phyloP scores from a whole-genome alignment of 2,329 filamentous ascomycete genomes.

The Tricladium varicosporioides region DNA sequence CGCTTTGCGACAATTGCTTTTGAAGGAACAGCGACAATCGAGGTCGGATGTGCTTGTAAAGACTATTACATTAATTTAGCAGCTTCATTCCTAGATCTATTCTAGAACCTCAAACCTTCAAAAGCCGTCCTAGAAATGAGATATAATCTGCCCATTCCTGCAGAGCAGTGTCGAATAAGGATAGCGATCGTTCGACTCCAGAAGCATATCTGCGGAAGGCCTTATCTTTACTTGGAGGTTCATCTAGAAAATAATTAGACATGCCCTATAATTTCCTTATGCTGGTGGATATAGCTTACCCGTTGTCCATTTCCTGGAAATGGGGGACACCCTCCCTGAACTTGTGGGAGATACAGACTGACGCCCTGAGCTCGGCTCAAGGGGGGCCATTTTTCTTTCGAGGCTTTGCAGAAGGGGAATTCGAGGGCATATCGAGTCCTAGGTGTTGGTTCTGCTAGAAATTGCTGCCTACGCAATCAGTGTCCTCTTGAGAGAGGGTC shows the following conservation, averaged over 20 bases:
- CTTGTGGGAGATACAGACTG: constrained; percentile 73
- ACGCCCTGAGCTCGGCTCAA: constrained; percentile 56
- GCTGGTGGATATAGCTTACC: constrained; percentile 50
- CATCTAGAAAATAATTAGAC: constrained; percentile 43
- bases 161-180: constrained; percentile 86
- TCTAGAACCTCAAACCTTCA: constrained; percentile 63
- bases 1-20: constrained; percentile 84
- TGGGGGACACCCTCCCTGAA: constrained; percentile 78
- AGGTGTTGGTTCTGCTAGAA: not conserved
- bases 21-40: constrained; percentile 71
- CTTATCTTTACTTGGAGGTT: constrained; percentile 58
- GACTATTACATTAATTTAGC: constrained; percentile 54
- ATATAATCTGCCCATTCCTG: constrained; percentile 99
- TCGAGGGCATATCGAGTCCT: constrained; percentile 19
- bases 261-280: not conserved
- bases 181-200: constrained; percentile 81
- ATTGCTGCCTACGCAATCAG: constrained; percentile 11
- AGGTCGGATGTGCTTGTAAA: constrained; percentile 78
- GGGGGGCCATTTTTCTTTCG: constrained; percentile 51
- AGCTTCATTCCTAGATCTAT: constrained; percentile 12
- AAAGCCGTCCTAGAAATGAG: constrained; percentile 84
- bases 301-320: constrained; percentile 73
- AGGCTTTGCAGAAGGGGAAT: constrained; percentile 23
- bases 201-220: constrained; percentile 84
- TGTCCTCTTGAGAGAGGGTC: constrained; percentile 21